These are phyloP conservation scores for Coemansia sp. DNA, from an alignment of 192 early-diverging fungal genomes.

Conservation along the genomic window DNA sequence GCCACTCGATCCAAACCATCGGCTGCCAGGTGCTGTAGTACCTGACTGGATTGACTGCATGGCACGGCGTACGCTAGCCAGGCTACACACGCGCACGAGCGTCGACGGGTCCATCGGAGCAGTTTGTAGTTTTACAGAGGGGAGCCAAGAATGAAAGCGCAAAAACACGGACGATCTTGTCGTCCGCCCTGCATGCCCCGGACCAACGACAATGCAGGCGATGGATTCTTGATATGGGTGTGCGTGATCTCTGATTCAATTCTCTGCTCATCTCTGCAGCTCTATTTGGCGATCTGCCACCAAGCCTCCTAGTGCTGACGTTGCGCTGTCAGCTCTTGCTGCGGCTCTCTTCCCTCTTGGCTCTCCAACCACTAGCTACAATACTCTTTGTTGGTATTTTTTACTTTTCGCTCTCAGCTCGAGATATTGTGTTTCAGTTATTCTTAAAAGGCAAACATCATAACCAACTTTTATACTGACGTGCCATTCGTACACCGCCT, in stretches of 20 bases:
- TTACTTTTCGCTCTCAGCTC: too few relatives aligned
- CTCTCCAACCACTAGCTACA: too few relatives aligned
- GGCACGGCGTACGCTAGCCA: constrained; percentile 5
- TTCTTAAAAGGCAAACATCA: too few relatives aligned
- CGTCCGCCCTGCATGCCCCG: background rate
- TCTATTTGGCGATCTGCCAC: too few relatives aligned
- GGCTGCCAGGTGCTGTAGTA: background rate
- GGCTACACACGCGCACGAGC: constrained; percentile 17
- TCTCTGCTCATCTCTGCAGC: too few relatives aligned
- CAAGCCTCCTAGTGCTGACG: too few relatives aligned
- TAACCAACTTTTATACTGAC: too few relatives aligned
- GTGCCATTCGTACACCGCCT: too few relatives aligned
- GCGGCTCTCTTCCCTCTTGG: too few relatives aligned
- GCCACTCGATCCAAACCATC: constrained; percentile 4
- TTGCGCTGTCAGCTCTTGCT: too few relatives aligned
- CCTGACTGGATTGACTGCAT: background rate
- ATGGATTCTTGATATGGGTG: background rate
- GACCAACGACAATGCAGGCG: background rate
- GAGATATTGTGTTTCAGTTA: too few relatives aligned
- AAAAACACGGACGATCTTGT: background rate
- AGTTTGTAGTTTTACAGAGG: background rate
- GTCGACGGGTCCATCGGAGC: constrained; percentile 15
- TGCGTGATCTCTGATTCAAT: background rate
- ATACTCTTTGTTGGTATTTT: too few relatives aligned
- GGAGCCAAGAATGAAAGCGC: background rate